A percentile compares a stretch with the other conserved stretches of the same genome.
Evolutionary conservation across 208 protist species (phyloP).

Genomic region (Leishmania gerbilli): DNA sequence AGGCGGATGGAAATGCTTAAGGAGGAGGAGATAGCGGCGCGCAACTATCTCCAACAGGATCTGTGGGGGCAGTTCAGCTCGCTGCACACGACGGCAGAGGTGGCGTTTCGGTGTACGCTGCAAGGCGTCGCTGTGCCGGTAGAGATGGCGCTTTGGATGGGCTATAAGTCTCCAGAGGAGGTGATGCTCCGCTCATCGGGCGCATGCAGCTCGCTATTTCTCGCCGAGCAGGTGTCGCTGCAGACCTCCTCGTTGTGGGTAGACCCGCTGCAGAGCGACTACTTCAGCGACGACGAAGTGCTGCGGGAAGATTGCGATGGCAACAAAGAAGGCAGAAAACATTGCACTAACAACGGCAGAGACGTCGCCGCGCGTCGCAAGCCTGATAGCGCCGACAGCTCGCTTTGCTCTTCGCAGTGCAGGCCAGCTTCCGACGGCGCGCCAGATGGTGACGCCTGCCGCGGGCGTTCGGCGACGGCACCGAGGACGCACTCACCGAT

Average conservation of each 20-base stretch:
- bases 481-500: not conserved
- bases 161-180: slow-evolving; percentile 7
- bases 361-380: not conserved
- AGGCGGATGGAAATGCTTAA: slow-evolving; percentile 36
- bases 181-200: slow-evolving; percentile 4
- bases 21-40: slow-evolving; percentile 38
- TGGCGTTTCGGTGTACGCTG: slow-evolving; percentile 15
- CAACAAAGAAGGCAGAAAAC: not conserved
- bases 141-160: slow-evolving; percentile 19
- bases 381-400: not conserved
- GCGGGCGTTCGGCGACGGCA: not conserved
- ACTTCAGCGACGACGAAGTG: not conserved
- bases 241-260: slow-evolving; percentile 11
- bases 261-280: slow-evolving; percentile 5
- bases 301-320: not conserved
- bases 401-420: not conserved
- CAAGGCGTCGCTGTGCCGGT: slow-evolving; percentile 6
- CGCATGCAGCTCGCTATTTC: too few relatives aligned
- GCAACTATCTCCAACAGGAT: slow-evolving; percentile 36
- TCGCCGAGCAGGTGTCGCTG: not conserved
- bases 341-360: not conserved
- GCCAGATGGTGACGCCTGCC: slow-evolving; percentile 12
- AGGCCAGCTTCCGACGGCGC: slow-evolving; percentile 1
- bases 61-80: slow-evolving; percentile 21
- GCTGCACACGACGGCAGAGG: slow-evolving; percentile 22